Evolutionary conservation across 2,329 filamentous ascomycete species (phyloP), one percentile per base, ranked within the genome.

Genomic region (Cercospora canescens): DNA sequence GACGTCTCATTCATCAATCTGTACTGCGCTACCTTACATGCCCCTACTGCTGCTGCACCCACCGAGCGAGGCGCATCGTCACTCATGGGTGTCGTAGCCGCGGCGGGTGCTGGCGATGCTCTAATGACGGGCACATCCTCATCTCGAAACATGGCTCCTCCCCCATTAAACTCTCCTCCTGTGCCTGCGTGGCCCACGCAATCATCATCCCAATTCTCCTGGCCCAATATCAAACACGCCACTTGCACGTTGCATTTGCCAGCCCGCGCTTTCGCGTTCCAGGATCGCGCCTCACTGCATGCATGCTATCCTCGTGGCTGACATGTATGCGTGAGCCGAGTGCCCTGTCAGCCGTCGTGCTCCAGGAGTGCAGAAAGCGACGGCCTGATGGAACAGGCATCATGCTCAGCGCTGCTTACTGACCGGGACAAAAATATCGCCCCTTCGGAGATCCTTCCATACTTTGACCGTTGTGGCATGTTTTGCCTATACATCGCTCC

Each of bases 1-100:
- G 82, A 84, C n/a, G n/a, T n/a, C n/a, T n/a, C 21, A 18, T 26
- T 12, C 18, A 21, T 26, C 12, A 14, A 14, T 16, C 45, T 26
- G 21, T 12, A 21, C 24, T 12, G 3, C 45, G 45, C 45, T 28
- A 26, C 21, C 24, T 7, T n/a, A 3, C 16, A 4, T 18, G 16
- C 37, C 8, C 24, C 45, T 16, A 9, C 24, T 52, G 45, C 45
- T 28, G 45, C 45, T 50, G 45, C 45, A 5, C 9, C n/a, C n/a
- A 16, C 35, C 12, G 35, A 4, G 35, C 35, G n/a, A n/a, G n/a
- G n/a, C 35, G 24, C 45, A 48, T 48, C 41, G 9, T 32, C 30
- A 9, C 30, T 9, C 5, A 26, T 24, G 45, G 45, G 45, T 28
- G 26, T 52, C 4, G 32, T 5, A 28, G 45, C 24, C 45, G 24